Percentiles rank a stretch among this genome's conserved stretches.
Conservation (phyloP, 2,329 filamentous ascomycete genomes). For the Fusarium sp. region DNA sequence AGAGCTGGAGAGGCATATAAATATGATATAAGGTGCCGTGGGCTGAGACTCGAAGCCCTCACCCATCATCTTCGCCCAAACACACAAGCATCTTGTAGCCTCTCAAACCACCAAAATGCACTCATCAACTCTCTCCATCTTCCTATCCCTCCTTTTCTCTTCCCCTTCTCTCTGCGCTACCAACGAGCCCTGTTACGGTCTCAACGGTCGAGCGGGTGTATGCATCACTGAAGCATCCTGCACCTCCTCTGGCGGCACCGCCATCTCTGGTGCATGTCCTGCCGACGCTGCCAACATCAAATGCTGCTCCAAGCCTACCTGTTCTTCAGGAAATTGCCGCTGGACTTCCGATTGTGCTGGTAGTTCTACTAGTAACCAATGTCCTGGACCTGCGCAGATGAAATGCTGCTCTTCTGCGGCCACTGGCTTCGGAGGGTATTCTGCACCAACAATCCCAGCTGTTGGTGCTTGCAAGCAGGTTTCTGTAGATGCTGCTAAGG, state of each 20-base stretch:
- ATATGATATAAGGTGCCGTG: constrained; percentile 9
- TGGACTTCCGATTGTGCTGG: constrained; percentile 55
- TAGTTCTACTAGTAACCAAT: constrained; percentile 47
- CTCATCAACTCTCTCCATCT: constrained; percentile 12
- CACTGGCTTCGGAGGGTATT: constrained; percentile 53
- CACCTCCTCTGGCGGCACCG: constrained; percentile 53
- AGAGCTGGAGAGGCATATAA: not conserved
- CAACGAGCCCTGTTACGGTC: constrained; percentile 52
- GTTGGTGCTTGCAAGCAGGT: constrained; percentile 53
- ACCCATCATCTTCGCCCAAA: not conserved
- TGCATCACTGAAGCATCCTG: constrained; percentile 56
- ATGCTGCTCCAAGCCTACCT: constrained; percentile 58
- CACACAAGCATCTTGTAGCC: not conserved
- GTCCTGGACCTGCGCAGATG: constrained; percentile 55
- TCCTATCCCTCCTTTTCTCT: constrained; percentile 34
- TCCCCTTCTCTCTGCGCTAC: constrained; percentile 42
- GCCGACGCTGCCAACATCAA: constrained; percentile 53
- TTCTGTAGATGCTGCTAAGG: constrained; percentile 52
- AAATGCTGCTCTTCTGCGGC: constrained; percentile 54
- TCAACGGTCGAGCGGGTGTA: constrained; percentile 48
- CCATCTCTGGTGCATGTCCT: constrained; percentile 55
- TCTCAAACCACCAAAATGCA: constrained; percentile 35
- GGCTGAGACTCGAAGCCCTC: not conserved
- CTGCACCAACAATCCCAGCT: constrained; percentile 50
- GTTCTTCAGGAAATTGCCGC: constrained; percentile 54